These are phyloP conservation scores for Pythium insidiosum DNA, from an alignment of 352 stramenopile species.

Conservation along the genomic window DNA sequence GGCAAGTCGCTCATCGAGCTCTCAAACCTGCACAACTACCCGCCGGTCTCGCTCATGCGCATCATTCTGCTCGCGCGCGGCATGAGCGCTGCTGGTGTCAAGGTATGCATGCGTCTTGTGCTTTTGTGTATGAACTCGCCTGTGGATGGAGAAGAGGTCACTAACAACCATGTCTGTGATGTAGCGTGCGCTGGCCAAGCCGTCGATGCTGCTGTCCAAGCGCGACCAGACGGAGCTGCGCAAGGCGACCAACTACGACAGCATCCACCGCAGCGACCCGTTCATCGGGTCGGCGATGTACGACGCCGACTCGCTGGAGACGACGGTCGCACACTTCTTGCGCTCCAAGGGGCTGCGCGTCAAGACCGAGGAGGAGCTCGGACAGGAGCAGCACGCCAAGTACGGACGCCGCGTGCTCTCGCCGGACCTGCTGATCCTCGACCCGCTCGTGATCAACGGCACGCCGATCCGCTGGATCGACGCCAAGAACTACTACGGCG, in stretches of 20 bases:
- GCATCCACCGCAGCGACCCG: constrained; percentile 78
- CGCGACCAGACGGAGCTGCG: constrained; percentile 66
- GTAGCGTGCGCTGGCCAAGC: constrained; percentile 43
- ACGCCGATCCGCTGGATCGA: constrained; percentile 83
- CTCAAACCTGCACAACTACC: constrained; percentile 69
- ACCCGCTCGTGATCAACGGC: constrained; percentile 78
- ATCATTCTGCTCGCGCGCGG: constrained; percentile 67
- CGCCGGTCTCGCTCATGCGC: constrained; percentile 75
- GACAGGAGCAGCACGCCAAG: constrained; percentile 43
- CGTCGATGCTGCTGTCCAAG: constrained; percentile 39
- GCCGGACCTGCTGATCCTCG: constrained; percentile 70
- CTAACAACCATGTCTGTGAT: constrained; percentile 1
- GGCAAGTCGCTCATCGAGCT: constrained; percentile 75
- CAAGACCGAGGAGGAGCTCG: constrained; percentile 70
- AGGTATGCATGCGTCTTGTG: constrained; percentile 1
- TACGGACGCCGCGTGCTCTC: constrained; percentile 74
- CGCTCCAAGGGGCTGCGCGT: constrained; percentile 53
- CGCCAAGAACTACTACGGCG: constrained; percentile 85
- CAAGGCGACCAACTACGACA: constrained; percentile 71
- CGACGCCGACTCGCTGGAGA: constrained; percentile 65
- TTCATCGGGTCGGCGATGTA: constrained; percentile 67
- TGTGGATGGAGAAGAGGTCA: constrained; percentile 36
- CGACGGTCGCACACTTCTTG: constrained; percentile 67
- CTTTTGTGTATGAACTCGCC: too few relatives aligned
- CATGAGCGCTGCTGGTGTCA: constrained; percentile 29